These are phyloP conservation scores for Trichomonas gallinae DNA, from an alignment of 208 protist species.

Conservation along the genomic window DNA sequence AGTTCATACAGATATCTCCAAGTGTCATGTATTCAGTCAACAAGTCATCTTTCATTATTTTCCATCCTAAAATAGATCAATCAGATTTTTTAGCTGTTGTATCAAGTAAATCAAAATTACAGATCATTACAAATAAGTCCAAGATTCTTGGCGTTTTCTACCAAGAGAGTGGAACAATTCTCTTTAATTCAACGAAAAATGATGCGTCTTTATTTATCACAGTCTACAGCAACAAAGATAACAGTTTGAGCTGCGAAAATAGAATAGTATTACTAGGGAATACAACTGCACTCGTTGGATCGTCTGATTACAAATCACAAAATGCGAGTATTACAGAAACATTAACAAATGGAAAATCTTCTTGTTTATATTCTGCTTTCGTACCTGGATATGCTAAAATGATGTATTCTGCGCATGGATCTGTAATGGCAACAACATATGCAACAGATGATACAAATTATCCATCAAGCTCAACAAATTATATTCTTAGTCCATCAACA, in stretches of 20 bases:
- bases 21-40: not conserved
- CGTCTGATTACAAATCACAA: too few relatives aligned
- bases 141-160: not conserved
- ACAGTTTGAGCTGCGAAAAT: not conserved
- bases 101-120: not conserved
- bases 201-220: not conserved
- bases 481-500: not conserved
- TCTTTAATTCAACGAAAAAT: not conserved
- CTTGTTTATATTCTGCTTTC: not conserved
- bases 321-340: too few relatives aligned
- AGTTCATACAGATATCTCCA: too few relatives aligned
- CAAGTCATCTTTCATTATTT: not conserved
- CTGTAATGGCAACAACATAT: not conserved
- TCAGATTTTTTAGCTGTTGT: not conserved
- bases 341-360: not conserved
- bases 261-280: not conserved
- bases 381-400: not conserved
- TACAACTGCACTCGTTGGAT: not conserved
- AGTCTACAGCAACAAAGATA: not conserved
- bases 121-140: not conserved
- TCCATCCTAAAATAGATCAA: not conserved
- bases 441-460: not conserved
- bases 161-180: not conserved
- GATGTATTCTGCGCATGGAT: not conserved
- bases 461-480: not conserved